Conservation (phyloP, 2,329 filamentous ascomycete genomes). For the Aspergillus caelatus region DNA sequence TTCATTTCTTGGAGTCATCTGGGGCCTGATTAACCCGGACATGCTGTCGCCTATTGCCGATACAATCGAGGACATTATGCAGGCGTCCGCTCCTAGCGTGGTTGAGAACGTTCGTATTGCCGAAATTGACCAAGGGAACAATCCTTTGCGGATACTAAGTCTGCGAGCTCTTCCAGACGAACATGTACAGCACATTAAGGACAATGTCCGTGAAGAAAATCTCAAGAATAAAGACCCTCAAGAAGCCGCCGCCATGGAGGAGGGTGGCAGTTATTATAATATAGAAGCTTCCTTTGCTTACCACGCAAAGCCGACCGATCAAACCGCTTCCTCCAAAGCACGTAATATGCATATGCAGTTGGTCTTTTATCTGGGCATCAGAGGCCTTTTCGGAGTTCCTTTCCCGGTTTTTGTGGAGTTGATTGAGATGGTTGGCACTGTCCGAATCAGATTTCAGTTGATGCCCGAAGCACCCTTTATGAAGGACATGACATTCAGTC, state of each 20-base stretch:
- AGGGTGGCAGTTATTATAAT: slow-evolving; percentile 91
- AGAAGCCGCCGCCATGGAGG: slow-evolving; percentile 84
- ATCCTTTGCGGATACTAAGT: slow-evolving; percentile 85
- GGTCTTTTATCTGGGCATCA: slow-evolving; percentile 89
- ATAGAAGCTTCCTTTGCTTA: slow-evolving; percentile 89
- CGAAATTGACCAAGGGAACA: slow-evolving; percentile 91
- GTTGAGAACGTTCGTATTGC: slow-evolving; percentile 95
- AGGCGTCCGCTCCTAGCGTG: slow-evolving; percentile 84
- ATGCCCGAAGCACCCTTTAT: slow-evolving; percentile 89
- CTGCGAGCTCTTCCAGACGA: slow-evolving; percentile 81
- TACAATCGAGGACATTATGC: slow-evolving; percentile 94
- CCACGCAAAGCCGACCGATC: slow-evolving; percentile 75
- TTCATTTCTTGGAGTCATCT: slow-evolving; percentile 77
- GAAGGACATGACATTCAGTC: slow-evolving; percentile 86
- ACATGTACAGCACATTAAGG: slow-evolving; percentile 79
- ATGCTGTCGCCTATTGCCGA: slow-evolving; percentile 94
- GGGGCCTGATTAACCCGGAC: slow-evolving; percentile 91
- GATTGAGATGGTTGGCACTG: slow-evolving; percentile 85
- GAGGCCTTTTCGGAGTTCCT: slow-evolving; percentile 85
- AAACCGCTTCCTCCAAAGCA: slow-evolving; percentile 75
- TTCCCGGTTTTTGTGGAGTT: slow-evolving; percentile 88
- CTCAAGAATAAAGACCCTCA: slow-evolving; percentile 81
- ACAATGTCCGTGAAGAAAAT: slow-evolving; percentile 77
- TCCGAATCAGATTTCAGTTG: slow-evolving; percentile 79
- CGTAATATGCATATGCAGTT: slow-evolving; percentile 97